These are phyloP conservation scores for Lophium mytilinum DNA, from an alignment of 495 filamentous ascomycete species.

Conservation along the genomic window DNA sequence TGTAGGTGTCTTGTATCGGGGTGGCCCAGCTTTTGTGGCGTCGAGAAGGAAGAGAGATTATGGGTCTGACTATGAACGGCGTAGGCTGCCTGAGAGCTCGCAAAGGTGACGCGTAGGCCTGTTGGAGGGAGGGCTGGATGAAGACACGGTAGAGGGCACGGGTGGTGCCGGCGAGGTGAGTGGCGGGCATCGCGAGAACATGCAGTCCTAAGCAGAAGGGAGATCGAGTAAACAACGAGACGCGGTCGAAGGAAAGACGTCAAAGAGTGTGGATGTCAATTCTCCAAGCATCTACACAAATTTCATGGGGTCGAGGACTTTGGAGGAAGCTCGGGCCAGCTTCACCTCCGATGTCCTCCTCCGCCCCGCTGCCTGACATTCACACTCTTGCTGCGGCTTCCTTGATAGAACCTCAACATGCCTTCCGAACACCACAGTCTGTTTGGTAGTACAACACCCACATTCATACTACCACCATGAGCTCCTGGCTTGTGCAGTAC, in stretches of 20 bases:
- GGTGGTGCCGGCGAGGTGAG: constrained; percentile 10
- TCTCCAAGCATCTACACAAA: background rate
- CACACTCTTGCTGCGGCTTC: background rate
- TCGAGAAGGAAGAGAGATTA: constrained; percentile 2
- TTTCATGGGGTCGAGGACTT: background rate
- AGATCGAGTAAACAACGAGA: background rate
- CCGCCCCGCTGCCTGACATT: background rate
- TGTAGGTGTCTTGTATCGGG: constrained; percentile 11
- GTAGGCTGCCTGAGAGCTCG: too few relatives aligned
- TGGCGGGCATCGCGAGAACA: constrained; percentile 11
- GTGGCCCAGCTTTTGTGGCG: constrained; percentile 7
- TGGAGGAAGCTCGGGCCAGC: background rate
- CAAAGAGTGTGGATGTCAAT: background rate
- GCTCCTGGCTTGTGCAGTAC: constrained; percentile 33
- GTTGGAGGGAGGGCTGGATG: constrained; percentile 18
- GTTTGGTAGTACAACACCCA: background rate
- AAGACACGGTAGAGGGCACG: constrained; percentile 32
- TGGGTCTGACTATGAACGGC: background rate
- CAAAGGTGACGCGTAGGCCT: too few relatives aligned
- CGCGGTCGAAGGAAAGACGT: background rate
- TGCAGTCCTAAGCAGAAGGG: background rate
- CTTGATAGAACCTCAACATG: background rate
- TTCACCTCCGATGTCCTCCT: background rate
- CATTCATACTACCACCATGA: constrained; percentile 25
- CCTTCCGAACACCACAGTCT: background rate